Evolutionary conservation across 352 stramenopile species (phyloP), one percentile per base, ranked within the genome.

Genomic region (Phytopythium helicoides): DNA sequence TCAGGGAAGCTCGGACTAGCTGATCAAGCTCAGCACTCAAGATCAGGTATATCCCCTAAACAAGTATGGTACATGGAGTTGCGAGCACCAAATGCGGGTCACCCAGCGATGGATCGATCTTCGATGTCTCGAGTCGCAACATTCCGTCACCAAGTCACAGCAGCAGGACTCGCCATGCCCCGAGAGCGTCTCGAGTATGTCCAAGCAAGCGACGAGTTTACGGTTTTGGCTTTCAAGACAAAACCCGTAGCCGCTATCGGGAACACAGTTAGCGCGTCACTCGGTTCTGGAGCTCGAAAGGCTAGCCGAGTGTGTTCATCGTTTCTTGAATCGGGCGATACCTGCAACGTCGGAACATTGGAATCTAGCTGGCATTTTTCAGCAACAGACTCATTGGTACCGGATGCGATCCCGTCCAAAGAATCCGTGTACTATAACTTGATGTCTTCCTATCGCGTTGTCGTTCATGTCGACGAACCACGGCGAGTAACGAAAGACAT

Each of bases 361-460:
- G 10, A 2, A 1, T 7, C 28, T 6, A 76, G 58, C 23, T 87
- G 76, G 76, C 64, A 73, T 12, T 68, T 87, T 9, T 71, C 59
- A 12, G 51, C 72, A 9, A 56, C 50, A 0, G 60, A 73, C 0
- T 52, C 69, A 5, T 57, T 87, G 10, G 35, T 48, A 1, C 16
- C 19, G 6, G 64, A 60, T 14, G 62, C 68, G 4, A 72, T 89
- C 22, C 75, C 78, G 8, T 89, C 78, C 6, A 68, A 62, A 46
- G 66, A 84, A 53, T 46, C 62, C 1, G 56, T 42, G 8, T 89
- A 76, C 52, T 86, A 72, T 52, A 47, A 70, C 18, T 75, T 83
- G 50, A 89, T 87, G 73, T 44, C 34, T 3, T 76, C 73, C 42
- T 89, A 87, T 58, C 79, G 77, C 54, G 66, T 87, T 7, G 53